A percentile compares a stretch with the other conserved stretches of the same genome.
These are phyloP conservation scores for Chenopodium formosanum DNA, from an alignment of 148 eudicot species.

Conservation along the genomic window DNA sequence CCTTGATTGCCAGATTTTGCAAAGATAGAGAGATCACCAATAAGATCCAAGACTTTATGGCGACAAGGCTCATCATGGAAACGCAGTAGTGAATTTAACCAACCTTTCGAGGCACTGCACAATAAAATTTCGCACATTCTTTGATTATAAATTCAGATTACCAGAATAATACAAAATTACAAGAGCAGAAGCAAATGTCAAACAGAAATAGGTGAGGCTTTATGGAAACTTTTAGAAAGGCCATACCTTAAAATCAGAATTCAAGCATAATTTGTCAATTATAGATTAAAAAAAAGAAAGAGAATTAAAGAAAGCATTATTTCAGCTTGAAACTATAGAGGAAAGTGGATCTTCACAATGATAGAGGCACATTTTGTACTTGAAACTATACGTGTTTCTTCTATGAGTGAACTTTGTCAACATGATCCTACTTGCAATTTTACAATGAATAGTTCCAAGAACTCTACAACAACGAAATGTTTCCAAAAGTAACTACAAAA, in stretches of 20 bases:
- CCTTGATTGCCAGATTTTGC: slow-evolving; percentile 89
- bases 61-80: slow-evolving; percentile 83
- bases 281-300: too few relatives aligned
- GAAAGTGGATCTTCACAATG: not conserved
- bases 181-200: not conserved
- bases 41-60: slow-evolving; percentile 90
- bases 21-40: slow-evolving; percentile 85
- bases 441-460: too few relatives aligned
- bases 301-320: too few relatives aligned
- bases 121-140: not conserved
- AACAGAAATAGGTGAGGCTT: not conserved
- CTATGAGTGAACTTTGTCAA: not conserved
- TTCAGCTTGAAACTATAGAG: not conserved
- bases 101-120: slow-evolving; percentile 66
- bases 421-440: not conserved
- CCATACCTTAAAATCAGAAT: not conserved
- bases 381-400: not conserved
- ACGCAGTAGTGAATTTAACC: slow-evolving; percentile 78
- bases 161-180: not conserved
- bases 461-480: too few relatives aligned
- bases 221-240: not conserved
- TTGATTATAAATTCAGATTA: not conserved
- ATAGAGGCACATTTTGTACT: too few relatives aligned
- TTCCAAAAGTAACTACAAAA: too few relatives aligned
- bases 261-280: not conserved